Conservation (phyloP, 208 protist species). For the Crithidia acanthocephali region DNA sequence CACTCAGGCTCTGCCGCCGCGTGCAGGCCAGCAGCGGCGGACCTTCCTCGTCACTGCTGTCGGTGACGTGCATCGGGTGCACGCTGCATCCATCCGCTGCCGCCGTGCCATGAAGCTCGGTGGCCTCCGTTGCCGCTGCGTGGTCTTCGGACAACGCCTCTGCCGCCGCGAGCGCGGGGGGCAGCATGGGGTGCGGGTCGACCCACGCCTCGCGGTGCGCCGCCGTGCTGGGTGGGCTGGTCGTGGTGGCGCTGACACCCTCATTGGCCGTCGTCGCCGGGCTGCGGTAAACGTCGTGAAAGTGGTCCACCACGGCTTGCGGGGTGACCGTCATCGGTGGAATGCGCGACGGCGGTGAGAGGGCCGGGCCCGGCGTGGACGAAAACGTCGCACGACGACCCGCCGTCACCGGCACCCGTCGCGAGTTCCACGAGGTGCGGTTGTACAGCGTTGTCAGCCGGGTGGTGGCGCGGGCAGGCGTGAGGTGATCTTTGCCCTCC, state of each 20-base stretch:
- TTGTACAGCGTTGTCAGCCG: not conserved
- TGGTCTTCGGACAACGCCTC: not conserved
- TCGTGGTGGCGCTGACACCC: not conserved
- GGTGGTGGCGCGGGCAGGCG: not conserved
- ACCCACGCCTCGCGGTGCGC: not conserved
- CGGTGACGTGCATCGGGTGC: not conserved
- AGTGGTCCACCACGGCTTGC: conserved; percentile 19
- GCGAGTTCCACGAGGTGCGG: not conserved
- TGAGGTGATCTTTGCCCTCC: conserved; percentile 18
- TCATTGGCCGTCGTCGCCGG: not conserved
- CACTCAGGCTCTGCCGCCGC: conserved; percentile 7
- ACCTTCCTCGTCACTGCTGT: conserved; percentile 1
- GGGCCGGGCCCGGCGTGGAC: not conserved
- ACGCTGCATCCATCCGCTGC: not conserved
- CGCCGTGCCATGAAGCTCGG: no score
- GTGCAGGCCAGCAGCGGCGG: conserved; percentile 13
- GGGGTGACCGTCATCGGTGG: conserved; percentile 9
- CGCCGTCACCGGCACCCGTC: not conserved
- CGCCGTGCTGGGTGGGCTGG: no score
- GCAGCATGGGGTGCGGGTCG: not conserved
- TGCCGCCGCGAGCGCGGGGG: not conserved
- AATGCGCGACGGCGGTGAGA: conserved; percentile 8
- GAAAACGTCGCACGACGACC: not conserved
- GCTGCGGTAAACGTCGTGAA: conserved; percentile 17
- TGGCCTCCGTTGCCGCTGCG: not conserved